A percentile compares a stretch with the other conserved stretches of the same genome.
phyloP scores from a whole-genome alignment of 805 yeast species.

The Cyberlindnera maclurae region DNA sequence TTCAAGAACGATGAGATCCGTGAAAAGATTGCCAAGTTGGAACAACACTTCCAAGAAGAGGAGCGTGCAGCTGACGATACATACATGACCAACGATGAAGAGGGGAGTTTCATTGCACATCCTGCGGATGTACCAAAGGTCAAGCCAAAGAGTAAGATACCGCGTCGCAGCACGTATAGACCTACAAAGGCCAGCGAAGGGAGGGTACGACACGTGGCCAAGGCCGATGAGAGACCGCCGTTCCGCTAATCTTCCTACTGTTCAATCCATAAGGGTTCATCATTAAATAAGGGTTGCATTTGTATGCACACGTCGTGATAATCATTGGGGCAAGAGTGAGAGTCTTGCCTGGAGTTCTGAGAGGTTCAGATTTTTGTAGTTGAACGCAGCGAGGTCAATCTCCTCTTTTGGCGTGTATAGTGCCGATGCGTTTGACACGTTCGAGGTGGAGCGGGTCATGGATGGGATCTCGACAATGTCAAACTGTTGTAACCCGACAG shows the following conservation, averaged over 20 bases:
- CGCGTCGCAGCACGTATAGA: slow-evolving; percentile 6
- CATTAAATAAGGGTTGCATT: background rate
- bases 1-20: slow-evolving; percentile 13
- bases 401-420: slow-evolving; percentile 11
- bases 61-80: slow-evolving; percentile 19
- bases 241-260: slow-evolving; percentile 15
- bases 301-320: no score
- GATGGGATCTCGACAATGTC: slow-evolving; percentile 16
- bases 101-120: slow-evolving; percentile 24
- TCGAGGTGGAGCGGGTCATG: slow-evolving; percentile 20
- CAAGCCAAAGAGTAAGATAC: slow-evolving; percentile 6
- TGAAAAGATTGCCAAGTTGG: slow-evolving; percentile 16
- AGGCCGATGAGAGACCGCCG: slow-evolving; percentile 20
- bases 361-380: slow-evolving; percentile 16
- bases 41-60: slow-evolving; percentile 13
- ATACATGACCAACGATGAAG: slow-evolving; percentile 26
- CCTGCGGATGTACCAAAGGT: slow-evolving; percentile 15
- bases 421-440: slow-evolving; percentile 7
- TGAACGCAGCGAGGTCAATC: slow-evolving; percentile 10
- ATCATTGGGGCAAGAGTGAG: slow-evolving; percentile 6
- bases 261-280: background rate
- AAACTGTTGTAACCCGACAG: slow-evolving; percentile 15
- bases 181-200: slow-evolving; percentile 20
- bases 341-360: slow-evolving; percentile 15
- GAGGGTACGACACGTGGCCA: slow-evolving; percentile 9